Percentiles rank a stretch among this genome's conserved stretches.
These are phyloP conservation scores for Arthrobotrys conoides DNA, from an alignment of 2,329 filamentous ascomycete genomes.

Conservation along the genomic window DNA sequence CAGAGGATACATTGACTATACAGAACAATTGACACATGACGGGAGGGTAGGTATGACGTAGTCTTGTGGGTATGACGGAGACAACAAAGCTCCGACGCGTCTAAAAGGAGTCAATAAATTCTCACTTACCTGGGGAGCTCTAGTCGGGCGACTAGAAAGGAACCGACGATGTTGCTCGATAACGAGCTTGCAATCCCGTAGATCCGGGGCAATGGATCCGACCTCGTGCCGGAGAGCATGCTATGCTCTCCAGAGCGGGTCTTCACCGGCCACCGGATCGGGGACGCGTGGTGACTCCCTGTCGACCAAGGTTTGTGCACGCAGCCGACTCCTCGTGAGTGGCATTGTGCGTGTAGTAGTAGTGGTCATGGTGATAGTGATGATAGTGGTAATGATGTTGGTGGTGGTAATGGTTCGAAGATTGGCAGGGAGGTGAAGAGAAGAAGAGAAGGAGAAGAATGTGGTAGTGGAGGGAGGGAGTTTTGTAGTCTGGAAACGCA, in stretches of 20 bases:
- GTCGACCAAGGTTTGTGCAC: neutral
- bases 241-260: constrained; percentile 7
- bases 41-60: too few species aligned
- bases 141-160: neutral
- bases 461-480: too few species aligned
- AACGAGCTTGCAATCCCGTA: neutral
- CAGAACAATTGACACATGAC: too few species aligned
- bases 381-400: constrained; percentile 8
- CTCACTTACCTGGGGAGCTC: constrained; percentile 7
- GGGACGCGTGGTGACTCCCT: neutral
- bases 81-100: neutral
- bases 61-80: too few species aligned
- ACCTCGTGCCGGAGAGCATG: neutral
- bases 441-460: neutral
- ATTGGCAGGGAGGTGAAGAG: constrained; percentile 2
- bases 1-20: too few species aligned
- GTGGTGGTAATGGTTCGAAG: constrained; percentile 7
- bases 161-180: constrained; percentile 6
- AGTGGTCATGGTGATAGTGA: constrained; percentile 9
- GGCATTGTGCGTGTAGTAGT: constrained; percentile 18
- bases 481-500: too few species aligned
- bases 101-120: neutral
- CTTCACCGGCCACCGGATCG: neutral
- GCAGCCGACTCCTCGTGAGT: neutral
- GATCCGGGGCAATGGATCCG: constrained; percentile 9